Conservation (phyloP, 176 grass and related monocot genomes). For the Pontederia paniculata region DNA sequence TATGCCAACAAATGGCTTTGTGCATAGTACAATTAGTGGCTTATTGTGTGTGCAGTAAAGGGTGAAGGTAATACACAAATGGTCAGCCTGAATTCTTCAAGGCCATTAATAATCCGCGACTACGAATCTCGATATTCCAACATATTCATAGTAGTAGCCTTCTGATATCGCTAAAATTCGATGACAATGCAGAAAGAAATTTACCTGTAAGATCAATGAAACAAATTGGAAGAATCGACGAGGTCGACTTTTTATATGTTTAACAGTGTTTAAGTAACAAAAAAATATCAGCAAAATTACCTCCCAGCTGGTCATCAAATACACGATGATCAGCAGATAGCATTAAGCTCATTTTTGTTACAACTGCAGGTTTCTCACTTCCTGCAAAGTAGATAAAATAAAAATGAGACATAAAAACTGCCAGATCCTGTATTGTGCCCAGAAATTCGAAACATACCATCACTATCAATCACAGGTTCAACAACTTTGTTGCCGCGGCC, state of each 20-base stretch:
- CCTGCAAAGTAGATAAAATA: constrained; percentile 28
- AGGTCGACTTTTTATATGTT: too few relatives aligned
- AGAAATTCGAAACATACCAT: constrained; percentile 45
- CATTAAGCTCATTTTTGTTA: constrained; percentile 85
- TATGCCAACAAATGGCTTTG: too few relatives aligned
- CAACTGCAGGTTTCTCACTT: constrained; percentile 45
- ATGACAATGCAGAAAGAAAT: constrained; percentile 52
- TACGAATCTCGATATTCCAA: too few relatives aligned
- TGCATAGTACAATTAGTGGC: too few relatives aligned
- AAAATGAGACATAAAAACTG: too few relatives aligned
- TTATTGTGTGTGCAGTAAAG: too few relatives aligned
- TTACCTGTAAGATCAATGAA: constrained; percentile 35
- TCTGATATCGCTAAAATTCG: constrained; percentile 73
- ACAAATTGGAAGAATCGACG: neutral
- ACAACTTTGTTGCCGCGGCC: constrained; percentile 77
- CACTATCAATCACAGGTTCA: constrained; percentile 60
- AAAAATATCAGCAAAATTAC: constrained; percentile 27
- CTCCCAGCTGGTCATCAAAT: constrained; percentile 76
- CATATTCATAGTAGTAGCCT: constrained; percentile 53
- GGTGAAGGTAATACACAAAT: too few relatives aligned
- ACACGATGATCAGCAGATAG: constrained; percentile 90
- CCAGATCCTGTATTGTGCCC: neutral
- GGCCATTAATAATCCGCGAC: too few relatives aligned
- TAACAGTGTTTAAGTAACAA: neutral
- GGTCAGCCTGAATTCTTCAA: too few relatives aligned